A percentile compares a stretch with the other conserved stretches of the same genome.
Evolutionary conservation across 257 asterid genomes (phyloP).

Genomic region (Eustoma russellianum): DNA sequence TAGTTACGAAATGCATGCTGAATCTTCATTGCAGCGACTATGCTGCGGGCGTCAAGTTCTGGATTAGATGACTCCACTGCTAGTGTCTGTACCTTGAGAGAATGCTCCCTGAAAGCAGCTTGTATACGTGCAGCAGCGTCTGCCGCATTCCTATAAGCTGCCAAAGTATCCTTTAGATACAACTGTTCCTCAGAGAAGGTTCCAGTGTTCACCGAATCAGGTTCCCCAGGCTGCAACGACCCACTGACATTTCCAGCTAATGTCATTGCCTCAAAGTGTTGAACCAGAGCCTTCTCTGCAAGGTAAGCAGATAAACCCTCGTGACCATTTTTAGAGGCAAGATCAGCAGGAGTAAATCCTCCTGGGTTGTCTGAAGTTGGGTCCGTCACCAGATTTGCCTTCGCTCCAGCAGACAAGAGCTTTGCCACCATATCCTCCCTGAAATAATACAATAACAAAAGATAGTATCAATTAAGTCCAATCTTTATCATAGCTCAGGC

Average conservation of each 20-base stretch:
- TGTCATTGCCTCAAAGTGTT: conserved; percentile 78
- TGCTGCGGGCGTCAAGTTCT: conserved; percentile 72
- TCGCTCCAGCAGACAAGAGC: conserved; percentile 90
- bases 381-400: conserved; percentile 84
- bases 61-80: conserved; percentile 55
- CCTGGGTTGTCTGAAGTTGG: conserved; percentile 71
- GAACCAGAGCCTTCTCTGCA: conserved; percentile 86
- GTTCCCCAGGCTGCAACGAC: conserved; percentile 42
- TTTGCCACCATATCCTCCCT: conserved; percentile 92
- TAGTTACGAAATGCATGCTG: conserved; percentile 88
- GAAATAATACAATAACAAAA: conserved; percentile 13
- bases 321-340: conserved; percentile 66
- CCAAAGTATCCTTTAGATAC: conserved; percentile 65
- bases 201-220: conserved; percentile 31
- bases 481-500: too few species aligned
- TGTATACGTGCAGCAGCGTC: conserved; percentile 99
- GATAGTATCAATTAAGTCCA: too few species aligned
- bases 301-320: conserved; percentile 95
- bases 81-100: conserved; percentile 40
- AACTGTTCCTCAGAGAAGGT: conserved; percentile 58
- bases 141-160: conserved; percentile 95
- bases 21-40: conserved; percentile 94
- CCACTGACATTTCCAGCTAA: conserved; percentile 94
- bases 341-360: conserved; percentile 85
- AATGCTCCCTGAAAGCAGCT: conserved; percentile 82